Base-by-base conservation (phyloP, 805 yeast genomes). In the Ogataea populi-albae region DNA sequence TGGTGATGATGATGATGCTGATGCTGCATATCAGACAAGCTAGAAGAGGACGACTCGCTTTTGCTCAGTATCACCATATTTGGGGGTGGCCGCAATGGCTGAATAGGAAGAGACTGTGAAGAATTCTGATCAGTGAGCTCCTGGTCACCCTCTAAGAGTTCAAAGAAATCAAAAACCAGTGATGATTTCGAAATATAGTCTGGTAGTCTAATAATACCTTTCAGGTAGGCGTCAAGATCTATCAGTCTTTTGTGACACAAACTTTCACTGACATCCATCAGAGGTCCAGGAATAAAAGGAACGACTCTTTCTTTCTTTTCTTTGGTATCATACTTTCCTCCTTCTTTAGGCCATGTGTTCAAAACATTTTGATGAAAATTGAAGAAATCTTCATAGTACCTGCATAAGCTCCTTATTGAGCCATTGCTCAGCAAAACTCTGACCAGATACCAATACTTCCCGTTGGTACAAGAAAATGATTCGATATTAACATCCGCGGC, bases 231-330 rank as follows among this genome's bases (percentile, higher is more conserved):
- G 52, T 76, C 79, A 41, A 76, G 62, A 52, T 75, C 77, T 38
- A 69, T 71, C 44, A 77, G 56, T 47, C 81, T 63, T 47, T 72
- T 66, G 45, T 73, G 75, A 35, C 77, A 71, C 33, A 76, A 64
- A 39, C 68, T 65, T 46, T 91, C 97, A 43, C 87, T 87, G 36
- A 93, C 95, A 52, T 83, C 85, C 24, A 94, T 82, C 31, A 91
- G 71, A 3, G 98, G 99, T 1, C 98, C 98, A 0, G 98, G 98
- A 53, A 93, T 89, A 47, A 81, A 87, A 6, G 98, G 98, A 38
- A 93, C 70, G 20, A 84, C 81, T 46, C 98, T 77, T 36, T 79
- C 77, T 22, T 82, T 81, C 43, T 96, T 77, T 34, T 79, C 77
- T 18, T 84, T 84, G 36, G 79, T 81, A 28, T 78, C 80, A 31